Base-by-base conservation (phyloP, 2,329 filamentous ascomycete species). In the Alternaria consortialis region DNA sequence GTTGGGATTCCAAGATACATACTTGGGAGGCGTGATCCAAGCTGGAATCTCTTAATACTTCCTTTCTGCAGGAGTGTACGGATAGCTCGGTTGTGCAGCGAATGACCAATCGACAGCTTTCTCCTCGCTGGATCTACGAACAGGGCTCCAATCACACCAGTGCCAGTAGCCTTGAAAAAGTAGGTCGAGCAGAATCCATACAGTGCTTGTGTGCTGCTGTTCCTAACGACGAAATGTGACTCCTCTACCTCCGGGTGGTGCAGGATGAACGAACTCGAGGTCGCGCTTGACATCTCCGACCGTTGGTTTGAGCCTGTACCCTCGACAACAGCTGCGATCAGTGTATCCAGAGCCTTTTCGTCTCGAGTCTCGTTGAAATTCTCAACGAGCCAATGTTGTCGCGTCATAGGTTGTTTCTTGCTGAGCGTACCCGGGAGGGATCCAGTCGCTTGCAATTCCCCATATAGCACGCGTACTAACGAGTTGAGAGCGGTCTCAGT, bases 111-210 rank as follows among this genome's bases (percentile, higher is more conserved):
- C 0, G 93, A 97, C 9, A 97, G 85, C 71, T 94, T 95, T 34
- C 94, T 88, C 72, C 96, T 90, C 4, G 86, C 82, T 0, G 94
- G 94, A 67, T 97, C 94, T 37, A 98, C 94, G 63, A 97, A 91
- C n/a, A 98, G 84, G 4, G 92, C 88, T 0, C 91, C 93, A 52
- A 98, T 88, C 17, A 93, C 90, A 15, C 92, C 93, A 5, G 89
- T 89, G 7, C 86, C 86, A 3, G 84, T 89, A n/a, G 82, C 84
- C 40, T 88, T 88, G 73, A 91, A 88, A 75, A 88, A 93, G 75
- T 97, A 97, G 0, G 93, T 97, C 0, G 93, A 91, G 72, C 91
- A 94, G 78, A 97, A 98, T 2, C 94, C 94, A 73, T 97, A 97
- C 0, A 98, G 81, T 0, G 92, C 92, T 64, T 93, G 90, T 0